Percentiles rank a stretch among this genome's conserved stretches.
phyloP scores from a whole-genome alignment of 2,329 filamentous ascomycete genomes.

The Calonectria henricotiae region DNA sequence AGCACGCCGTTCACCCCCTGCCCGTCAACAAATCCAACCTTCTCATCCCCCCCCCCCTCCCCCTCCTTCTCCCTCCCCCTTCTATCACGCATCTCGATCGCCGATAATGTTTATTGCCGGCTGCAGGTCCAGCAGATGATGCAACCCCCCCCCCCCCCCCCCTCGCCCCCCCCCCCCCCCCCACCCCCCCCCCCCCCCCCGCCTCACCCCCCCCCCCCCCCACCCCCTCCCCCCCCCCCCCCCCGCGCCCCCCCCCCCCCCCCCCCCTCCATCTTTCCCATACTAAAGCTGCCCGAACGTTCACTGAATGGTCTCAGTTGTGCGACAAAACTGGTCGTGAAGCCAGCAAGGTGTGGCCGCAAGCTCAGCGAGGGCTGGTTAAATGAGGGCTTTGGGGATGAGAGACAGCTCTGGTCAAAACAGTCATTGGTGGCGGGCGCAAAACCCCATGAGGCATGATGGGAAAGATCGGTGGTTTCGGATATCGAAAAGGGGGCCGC shows the following conservation, averaged over 20 bases:
- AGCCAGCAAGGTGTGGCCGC: constrained; percentile 42
- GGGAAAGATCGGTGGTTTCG: constrained; percentile 38
- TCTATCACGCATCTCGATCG: not conserved
- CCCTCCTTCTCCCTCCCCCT: not conserved
- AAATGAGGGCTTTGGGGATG: constrained; percentile 29
- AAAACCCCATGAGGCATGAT: constrained; percentile 26
- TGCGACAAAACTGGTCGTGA: constrained; percentile 41
- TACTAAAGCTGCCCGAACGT: constrained; percentile 29
- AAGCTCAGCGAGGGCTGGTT: constrained; percentile 21
- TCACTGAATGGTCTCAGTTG: constrained; percentile 28
- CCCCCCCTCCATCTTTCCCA: constrained; percentile 25
- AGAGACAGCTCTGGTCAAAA: constrained; percentile 41
- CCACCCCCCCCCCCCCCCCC: too few species aligned
- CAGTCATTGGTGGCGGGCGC: constrained; percentile 24
- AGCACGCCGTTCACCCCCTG: too few species aligned
- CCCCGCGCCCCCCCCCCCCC: too few species aligned
- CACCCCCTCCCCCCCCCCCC: too few species aligned
- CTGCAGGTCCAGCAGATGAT: constrained; percentile 20
- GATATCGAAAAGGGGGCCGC: constrained; percentile 28
- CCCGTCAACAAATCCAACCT: not conserved
- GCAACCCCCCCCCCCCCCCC: not conserved
- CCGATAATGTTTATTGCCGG: constrained; percentile 5
- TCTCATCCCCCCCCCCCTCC: not conserved
- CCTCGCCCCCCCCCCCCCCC: too few species aligned
- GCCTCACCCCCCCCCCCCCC: too few species aligned